Evolutionary conservation across 108 stramenopile species (phyloP), one percentile per base, ranked within the genome.

Genomic region (Skeletonema grethae): DNA sequence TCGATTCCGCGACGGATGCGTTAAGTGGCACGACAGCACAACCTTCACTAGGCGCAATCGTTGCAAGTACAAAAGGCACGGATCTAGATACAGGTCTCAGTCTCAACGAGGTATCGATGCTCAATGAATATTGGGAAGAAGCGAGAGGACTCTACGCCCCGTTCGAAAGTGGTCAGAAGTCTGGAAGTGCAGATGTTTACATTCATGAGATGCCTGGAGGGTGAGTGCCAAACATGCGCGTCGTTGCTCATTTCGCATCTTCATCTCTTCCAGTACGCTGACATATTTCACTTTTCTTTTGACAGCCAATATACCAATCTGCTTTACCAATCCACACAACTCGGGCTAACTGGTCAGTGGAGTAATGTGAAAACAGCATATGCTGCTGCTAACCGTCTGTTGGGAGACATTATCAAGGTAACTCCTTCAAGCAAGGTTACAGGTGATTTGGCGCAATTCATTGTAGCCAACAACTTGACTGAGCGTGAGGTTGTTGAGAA

Each of bases 381-480:
- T 78, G 96, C 97, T 22, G 79, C 82, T 7, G 97, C 97, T 22
- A 99, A 99, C 76, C 76, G 86, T 3, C 72, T 99, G 59, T 75
- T 98, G 30, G 98, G 98, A 9, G 98, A 98, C 78, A 97, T 99
- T 50, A 88, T 96, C 76, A 99, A 99, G 86, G 98, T 98, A 16
- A 99, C 98, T 11, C 97, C 98, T 4, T 95, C 95, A 2, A 86
- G 84, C 60, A 97, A 99, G 92, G 96, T 97, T 7, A 91, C 92
- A 10, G 98, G 98, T 36, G 98, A 99, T 82, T 77, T 99, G 38
- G 98, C 98, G 4, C 95, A 97, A 77, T 98, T 97, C 83, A 86
- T 99, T 75, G 97, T 98, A 15, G 88, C 95, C 22, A 95, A 99
- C 70, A 79, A 95, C 30, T 81, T 98, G 16, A 89, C 91, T 9